Percentiles rank a stretch among this genome's conserved stretches.
Evolutionary conservation across 2,329 filamentous ascomycete species (phyloP).

Genomic region (Claviceps africana): DNA sequence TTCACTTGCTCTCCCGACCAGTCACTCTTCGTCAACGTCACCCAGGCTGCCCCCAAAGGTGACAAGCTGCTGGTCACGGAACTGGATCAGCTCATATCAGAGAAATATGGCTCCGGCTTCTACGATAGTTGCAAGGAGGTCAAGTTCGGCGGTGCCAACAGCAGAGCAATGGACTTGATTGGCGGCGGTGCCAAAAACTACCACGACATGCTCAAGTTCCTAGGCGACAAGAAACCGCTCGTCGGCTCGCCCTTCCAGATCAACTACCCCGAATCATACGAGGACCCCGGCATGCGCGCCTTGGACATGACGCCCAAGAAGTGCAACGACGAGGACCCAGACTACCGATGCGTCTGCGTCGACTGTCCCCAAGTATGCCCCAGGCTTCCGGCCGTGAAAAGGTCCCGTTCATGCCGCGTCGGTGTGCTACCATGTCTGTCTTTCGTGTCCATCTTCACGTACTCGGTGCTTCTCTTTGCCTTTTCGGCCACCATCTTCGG

Average conservation of each 20-base stretch:
- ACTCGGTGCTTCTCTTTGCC: conserved; percentile 58
- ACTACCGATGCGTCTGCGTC: conserved; percentile 81
- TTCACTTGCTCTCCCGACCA: conserved; percentile 98
- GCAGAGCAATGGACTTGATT: conserved; percentile 88
- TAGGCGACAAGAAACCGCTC: conserved; percentile 73
- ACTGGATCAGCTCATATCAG: conserved; percentile 76
- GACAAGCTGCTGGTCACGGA: conserved; percentile 61
- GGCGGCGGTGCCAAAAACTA: conserved; percentile 91
- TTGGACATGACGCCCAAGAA: conserved; percentile 61
- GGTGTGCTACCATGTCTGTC: conserved; percentile 85
- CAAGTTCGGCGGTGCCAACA: conserved; percentile 90
- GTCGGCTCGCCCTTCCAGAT: conserved; percentile 96
- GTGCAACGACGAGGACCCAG: conserved; percentile 79
- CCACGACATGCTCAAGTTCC: conserved; percentile 71
- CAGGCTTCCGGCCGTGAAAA: conserved; percentile 60
- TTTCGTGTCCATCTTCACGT: conserved; percentile 79
- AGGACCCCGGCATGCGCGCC: conserved; percentile 56
- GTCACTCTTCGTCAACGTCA: conserved; percentile 89
- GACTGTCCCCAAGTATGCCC: conserved; percentile 84
- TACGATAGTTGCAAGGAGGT: conserved; percentile 98
- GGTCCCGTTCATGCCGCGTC: conserved; percentile 61
- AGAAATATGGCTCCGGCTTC: conserved; percentile 74
- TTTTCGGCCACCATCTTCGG: conserved; percentile 54
- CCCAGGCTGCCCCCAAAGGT: conserved; percentile 49
- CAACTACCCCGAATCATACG: conserved; percentile 61